Conservation (phyloP, 176 grass and related monocot species). For the Lolium rigidum region DNA sequence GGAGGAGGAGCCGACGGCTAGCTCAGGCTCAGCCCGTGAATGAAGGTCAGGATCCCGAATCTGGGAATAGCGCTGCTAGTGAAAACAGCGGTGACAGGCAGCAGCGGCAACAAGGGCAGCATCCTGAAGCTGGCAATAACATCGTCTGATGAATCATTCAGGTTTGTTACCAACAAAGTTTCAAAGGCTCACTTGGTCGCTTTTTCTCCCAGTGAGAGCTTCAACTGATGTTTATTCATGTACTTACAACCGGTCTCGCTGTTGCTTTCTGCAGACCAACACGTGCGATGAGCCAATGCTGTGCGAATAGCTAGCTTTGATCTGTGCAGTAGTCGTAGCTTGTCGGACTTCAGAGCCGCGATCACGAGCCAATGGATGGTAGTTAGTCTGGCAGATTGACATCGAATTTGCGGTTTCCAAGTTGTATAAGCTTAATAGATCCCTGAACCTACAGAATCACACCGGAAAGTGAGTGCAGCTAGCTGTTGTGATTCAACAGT, state of each 20-base stretch:
- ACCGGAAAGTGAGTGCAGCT: background rate
- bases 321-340: constrained; percentile 19
- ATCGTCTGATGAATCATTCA: constrained; percentile 47
- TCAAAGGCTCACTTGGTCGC: background rate
- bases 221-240: background rate
- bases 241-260: background rate
- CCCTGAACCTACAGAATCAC: background rate
- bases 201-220: background rate
- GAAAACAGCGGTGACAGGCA: constrained; percentile 41
- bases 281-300: background rate
- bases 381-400: constrained; percentile 36
- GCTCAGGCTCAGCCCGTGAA: constrained; percentile 35
- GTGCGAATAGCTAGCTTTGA: constrained; percentile 36
- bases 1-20: constrained; percentile 57
- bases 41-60: constrained; percentile 35
- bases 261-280: constrained; percentile 14
- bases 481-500: background rate
- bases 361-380: background rate
- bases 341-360: background rate
- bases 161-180: constrained; percentile 29
- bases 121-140: constrained; percentile 47
- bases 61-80: constrained; percentile 34
- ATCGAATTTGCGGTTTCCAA: background rate
- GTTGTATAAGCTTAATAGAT: constrained; percentile 8
- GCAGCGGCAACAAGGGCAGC: constrained; percentile 49